Evolutionary conservation across 1,284 basidiomycete species (phyloP).

Genomic region (Sanguinoderma infundibulare): DNA sequence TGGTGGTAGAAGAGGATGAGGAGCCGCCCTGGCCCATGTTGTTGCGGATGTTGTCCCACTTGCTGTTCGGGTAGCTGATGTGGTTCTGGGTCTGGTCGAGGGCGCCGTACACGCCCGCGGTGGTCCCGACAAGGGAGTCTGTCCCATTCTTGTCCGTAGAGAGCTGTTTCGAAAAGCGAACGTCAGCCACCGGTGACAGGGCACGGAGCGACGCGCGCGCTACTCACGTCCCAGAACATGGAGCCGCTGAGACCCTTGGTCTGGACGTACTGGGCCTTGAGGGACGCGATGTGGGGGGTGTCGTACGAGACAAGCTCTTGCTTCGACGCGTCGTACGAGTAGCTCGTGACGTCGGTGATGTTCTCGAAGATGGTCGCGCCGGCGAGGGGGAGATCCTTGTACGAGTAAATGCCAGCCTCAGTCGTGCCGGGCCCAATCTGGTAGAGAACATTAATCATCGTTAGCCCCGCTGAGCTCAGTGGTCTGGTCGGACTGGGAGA

Average conservation of each 20-base stretch:
- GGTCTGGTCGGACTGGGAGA: neutral
- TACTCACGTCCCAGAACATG: constrained; percentile 81
- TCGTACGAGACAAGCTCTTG: constrained; percentile 82
- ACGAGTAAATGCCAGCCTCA: constrained; percentile 75
- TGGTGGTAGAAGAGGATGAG: constrained; percentile 20
- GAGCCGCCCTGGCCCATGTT: constrained; percentile 53
- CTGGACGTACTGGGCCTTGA: constrained; percentile 81
- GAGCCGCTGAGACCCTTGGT: constrained; percentile 69
- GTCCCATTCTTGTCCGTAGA: constrained; percentile 65
- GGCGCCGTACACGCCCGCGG: constrained; percentile 49
- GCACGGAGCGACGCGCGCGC: neutral
- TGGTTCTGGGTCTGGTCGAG: constrained; percentile 76
- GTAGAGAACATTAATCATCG: neutral
- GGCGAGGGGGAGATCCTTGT: constrained; percentile 72
- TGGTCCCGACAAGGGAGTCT: constrained; percentile 62
- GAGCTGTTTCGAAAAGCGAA: constrained; percentile 48
- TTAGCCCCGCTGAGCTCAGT: neutral
- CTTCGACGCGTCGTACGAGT: constrained; percentile 73
- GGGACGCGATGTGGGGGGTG: constrained; percentile 68
- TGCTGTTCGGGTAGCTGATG: constrained; percentile 64
- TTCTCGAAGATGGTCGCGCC: constrained; percentile 72
- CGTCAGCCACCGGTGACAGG: neutral
- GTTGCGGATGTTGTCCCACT: constrained; percentile 70
- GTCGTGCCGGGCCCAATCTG: constrained; percentile 78
- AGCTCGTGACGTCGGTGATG: constrained; percentile 73